Base-by-base conservation (phyloP, 2,329 filamentous ascomycete species). In the Akanthomyces uredinophilus region DNA sequence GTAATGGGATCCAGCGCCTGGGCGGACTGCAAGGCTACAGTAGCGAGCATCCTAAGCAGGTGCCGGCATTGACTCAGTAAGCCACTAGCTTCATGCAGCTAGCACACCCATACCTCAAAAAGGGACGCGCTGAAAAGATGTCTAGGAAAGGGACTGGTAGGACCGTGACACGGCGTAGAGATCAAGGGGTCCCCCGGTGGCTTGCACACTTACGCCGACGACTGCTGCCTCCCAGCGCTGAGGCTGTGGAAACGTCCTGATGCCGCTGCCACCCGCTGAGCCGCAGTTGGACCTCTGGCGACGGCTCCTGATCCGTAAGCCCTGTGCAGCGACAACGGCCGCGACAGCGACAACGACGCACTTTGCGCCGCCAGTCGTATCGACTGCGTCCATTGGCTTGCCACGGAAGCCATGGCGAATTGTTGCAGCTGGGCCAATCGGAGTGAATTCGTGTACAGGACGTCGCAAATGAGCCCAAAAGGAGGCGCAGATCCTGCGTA, bases 1-100 rank as follows among this genome's bases (percentile, higher is more conserved):
- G 37, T 39, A 14, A 39, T 39, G 14, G 37, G 14, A 39, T 39
- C 32, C 14, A 39, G 13, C 37, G 11, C 37, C 14, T 5, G 13
- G 13, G 16, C 13, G 11, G 13, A 10, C 13, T 39, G 37, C 37
- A 39, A 14, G 32, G 32, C 32, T 35, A n/a, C n/a, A n/a, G n/a
- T n/a, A 35, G 7, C 4, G 5, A 35, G 32, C 32, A 35, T 1
- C 27, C 32, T 35, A 35, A 5, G 6, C 2, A 35, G 32, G 32
- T 35, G 10, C 32, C 32, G 32, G 32, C 32, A 35, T 5, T 11
- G 10, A 35, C 32, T 35, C 14, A 43, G 20, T 27, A 43, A 58
- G 55, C 55, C 55, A 49, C 29, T 58, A 58, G 55, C 55, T 49
- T 20, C 29, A 49, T 58, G 43, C 55, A 58, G 55, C 53, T 54